Percentiles rank a stretch among this genome's conserved stretches.
phyloP scores from a whole-genome alignment of 31 red algal genomes.

The Odonthalia washingtoniensis region DNA sequence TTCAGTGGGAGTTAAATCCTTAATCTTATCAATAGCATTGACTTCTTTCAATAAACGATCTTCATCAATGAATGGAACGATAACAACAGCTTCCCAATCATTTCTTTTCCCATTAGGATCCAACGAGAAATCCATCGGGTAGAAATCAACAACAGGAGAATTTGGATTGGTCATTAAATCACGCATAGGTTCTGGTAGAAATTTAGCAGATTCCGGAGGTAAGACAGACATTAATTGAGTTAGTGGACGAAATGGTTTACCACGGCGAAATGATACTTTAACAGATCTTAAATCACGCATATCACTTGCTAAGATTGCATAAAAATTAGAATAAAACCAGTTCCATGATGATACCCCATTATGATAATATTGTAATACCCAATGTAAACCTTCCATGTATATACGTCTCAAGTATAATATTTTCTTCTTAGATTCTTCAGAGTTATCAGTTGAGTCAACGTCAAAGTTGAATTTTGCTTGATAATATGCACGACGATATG shows the following conservation, averaged over 20 bases:
- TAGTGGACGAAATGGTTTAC: constrained; percentile 87
- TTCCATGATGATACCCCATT: constrained; percentile 96
- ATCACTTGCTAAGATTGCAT: constrained; percentile 87
- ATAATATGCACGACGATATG: constrained; percentile 85
- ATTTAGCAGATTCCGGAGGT: constrained; percentile 85
- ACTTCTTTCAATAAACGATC: constrained; percentile 81
- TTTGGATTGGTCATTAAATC: constrained; percentile 80
- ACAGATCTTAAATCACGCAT: constrained; percentile 66
- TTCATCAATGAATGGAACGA: constrained; percentile 98
- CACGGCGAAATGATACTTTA: constrained; percentile 79
- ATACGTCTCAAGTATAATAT: constrained; percentile 45
- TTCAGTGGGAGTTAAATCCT: constrained; percentile 77
- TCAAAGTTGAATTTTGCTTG: constrained; percentile 76
- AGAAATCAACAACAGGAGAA: constrained; percentile 87
- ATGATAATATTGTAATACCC: constrained; percentile 99
- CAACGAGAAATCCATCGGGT: constrained; percentile 84
- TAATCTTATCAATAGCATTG: constrained; percentile 73
- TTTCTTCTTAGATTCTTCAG: not conserved
- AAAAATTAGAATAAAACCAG: constrained; percentile 97
- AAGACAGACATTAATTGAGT: constrained; percentile 96
- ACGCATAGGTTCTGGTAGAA: constrained; percentile 81
- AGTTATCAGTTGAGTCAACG: constrained; percentile 47
- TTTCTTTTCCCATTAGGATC: constrained; percentile 95
- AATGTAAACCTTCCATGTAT: constrained; percentile 96
- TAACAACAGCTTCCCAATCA: constrained; percentile 92